phyloP scores from a whole-genome alignment of 495 filamentous ascomycete genomes.

The Aspergillus olivimuriae region DNA sequence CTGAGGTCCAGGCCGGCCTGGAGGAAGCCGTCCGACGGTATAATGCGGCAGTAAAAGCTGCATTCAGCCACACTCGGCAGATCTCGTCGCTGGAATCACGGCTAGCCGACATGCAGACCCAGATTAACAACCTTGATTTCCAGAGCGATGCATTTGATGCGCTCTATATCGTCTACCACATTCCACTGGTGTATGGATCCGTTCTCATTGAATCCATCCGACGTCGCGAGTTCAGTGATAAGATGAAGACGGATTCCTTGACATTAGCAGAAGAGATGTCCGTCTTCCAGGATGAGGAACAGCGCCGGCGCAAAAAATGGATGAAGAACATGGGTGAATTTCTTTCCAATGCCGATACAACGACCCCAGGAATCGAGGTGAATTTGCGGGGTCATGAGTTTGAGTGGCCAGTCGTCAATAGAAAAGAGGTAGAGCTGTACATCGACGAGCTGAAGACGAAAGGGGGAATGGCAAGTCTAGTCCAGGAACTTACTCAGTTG shows the following conservation, averaged over 20 bases:
- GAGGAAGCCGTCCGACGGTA: constrained; percentile 60
- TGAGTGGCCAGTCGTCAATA: constrained; percentile 61
- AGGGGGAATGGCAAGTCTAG: constrained; percentile 30
- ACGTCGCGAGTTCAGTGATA: constrained; percentile 84
- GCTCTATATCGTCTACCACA: constrained; percentile 64
- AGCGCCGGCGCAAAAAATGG: constrained; percentile 85
- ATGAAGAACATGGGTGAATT: constrained; percentile 64
- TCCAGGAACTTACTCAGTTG: constrained; percentile 60
- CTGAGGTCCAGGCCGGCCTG: constrained; percentile 61
- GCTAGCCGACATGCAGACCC: constrained; percentile 60
- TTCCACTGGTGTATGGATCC: constrained; percentile 85
- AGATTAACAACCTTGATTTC: constrained; percentile 64
- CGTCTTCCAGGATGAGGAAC: constrained; percentile 82
- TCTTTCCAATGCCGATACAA: constrained; percentile 52
- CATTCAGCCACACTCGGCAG: constrained; percentile 65
- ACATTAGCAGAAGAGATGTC: constrained; percentile 88
- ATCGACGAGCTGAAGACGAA: constrained; percentile 43
- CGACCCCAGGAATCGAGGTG: constrained; percentile 73
- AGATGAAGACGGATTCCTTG: constrained; percentile 76
- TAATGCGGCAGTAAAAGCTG: constrained; percentile 50
- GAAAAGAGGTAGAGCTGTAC: constrained; percentile 52
- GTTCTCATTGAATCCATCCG: constrained; percentile 79
- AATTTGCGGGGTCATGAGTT: constrained; percentile 76
- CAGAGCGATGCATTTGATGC: constrained; percentile 68
- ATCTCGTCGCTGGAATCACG: constrained; percentile 72